Conservation (phyloP, 208 protist genomes). For the Phytomonas serpens region DNA sequence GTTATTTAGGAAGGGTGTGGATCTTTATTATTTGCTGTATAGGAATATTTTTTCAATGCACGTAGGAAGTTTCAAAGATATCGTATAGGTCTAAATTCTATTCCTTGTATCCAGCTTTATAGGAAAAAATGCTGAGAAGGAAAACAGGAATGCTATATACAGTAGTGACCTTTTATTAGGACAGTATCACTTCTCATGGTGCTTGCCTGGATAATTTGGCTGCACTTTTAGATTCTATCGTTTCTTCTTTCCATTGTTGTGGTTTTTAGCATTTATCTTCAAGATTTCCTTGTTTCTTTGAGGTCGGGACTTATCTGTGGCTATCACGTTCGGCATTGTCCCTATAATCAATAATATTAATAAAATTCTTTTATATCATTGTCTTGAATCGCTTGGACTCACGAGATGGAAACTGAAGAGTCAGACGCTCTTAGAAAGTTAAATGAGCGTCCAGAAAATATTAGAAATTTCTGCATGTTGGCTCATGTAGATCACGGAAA, state of each 20-base stretch:
- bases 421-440: slow-evolving; percentile 30
- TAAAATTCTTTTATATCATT: neutral
- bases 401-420: slow-evolving; percentile 9
- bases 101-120: neutral
- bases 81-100: neutral
- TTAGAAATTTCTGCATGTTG: slow-evolving; percentile 96
- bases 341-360: neutral
- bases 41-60: neutral
- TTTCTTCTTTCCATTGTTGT: slow-evolving; percentile 1
- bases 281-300: neutral
- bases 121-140: neutral
- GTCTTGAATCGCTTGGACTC: neutral
- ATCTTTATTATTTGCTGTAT: neutral
- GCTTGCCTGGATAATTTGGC: neutral
- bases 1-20: neutral
- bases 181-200: neutral
- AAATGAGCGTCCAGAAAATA: slow-evolving; percentile 66
- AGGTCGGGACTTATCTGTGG: neutral
- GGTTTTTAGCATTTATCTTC: slow-evolving; percentile 1
- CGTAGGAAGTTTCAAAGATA: neutral
- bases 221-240: slow-evolving; percentile 8
- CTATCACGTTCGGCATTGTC: neutral
- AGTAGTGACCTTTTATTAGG: neutral
- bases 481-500: slow-evolving; percentile 99
- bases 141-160: neutral